Percentiles rank a stretch among this genome's conserved stretches.
phyloP scores from a whole-genome alignment of 108 stramenopile genomes.

The Nitzschia sp. region DNA sequence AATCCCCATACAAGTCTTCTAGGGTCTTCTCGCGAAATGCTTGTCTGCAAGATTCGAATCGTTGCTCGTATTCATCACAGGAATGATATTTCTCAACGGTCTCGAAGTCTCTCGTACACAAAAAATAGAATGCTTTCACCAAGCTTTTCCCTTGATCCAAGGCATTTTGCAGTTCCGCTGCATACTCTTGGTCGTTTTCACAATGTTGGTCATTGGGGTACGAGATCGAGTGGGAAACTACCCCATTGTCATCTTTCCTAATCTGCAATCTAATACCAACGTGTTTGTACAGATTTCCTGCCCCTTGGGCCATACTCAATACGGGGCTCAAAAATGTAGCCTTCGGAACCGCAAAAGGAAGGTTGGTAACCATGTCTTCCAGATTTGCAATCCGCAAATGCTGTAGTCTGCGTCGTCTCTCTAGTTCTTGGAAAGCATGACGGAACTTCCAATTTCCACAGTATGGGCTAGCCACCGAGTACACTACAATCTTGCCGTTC shows the following conservation, averaged over 20 bases:
- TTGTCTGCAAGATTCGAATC: constrained; percentile 34
- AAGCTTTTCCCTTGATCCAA: constrained; percentile 33
- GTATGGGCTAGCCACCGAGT: constrained; percentile 42
- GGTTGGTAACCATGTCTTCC: constrained; percentile 70
- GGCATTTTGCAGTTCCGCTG: constrained; percentile 36
- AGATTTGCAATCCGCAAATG: constrained; percentile 73
- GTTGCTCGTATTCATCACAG: constrained; percentile 46
- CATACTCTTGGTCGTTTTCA: constrained; percentile 28
- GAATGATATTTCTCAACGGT: constrained; percentile 52
- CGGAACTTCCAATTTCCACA: constrained; percentile 68
- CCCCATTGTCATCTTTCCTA: constrained; percentile 22
- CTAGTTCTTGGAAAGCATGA: constrained; percentile 57
- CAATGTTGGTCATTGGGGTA: constrained; percentile 33
- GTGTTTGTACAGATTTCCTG: constrained; percentile 61
- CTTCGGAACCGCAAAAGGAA: constrained; percentile 59
- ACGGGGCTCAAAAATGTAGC: constrained; percentile 39
- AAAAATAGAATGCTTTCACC: constrained; percentile 9
- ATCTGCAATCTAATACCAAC: constrained; percentile 60
- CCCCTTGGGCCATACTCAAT: constrained; percentile 36
- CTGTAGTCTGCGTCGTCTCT: constrained; percentile 54
- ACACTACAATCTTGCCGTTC: constrained; percentile 6
- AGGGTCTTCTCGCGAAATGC: constrained; percentile 38
- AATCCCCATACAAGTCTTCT: constrained; percentile 51
- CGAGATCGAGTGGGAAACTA: constrained; percentile 16
- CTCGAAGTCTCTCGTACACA: constrained; percentile 16